These are phyloP conservation scores for Aspergillus luchuensis DNA, from an alignment of 2,329 filamentous ascomycete genomes.

Conservation along the genomic window DNA sequence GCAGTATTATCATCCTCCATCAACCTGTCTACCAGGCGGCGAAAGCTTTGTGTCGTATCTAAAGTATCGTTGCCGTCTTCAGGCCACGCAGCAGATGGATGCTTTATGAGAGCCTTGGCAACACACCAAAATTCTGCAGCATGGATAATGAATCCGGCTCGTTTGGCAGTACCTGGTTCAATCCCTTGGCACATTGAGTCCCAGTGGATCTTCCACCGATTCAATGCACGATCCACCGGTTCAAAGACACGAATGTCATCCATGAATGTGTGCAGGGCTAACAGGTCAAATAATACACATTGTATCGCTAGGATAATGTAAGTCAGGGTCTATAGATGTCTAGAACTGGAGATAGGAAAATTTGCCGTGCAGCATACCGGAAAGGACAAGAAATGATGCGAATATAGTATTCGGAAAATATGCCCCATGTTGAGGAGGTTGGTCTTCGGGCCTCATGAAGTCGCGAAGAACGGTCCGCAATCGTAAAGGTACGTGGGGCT, in stretches of 20 bases:
- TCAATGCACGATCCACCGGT: background rate
- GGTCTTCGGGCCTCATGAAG: background rate
- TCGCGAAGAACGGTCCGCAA: background rate
- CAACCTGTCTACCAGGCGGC: background rate
- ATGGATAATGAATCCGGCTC: conserved; percentile 3
- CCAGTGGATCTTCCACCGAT: conserved; percentile 1
- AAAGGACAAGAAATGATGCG: background rate
- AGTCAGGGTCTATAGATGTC: no score
- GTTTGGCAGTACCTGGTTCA: background rate
- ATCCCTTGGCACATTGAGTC: background rate
- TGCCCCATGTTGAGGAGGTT: background rate
- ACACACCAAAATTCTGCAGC: conserved; percentile 1
- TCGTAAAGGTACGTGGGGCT: background rate
- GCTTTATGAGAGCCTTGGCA: background rate
- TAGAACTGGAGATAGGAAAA: no score
- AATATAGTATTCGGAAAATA: background rate
- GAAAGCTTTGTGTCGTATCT: background rate
- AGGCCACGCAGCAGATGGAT: background rate
- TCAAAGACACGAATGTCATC: background rate
- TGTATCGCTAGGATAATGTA: background rate
- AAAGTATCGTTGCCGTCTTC: background rate
- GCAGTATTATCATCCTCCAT: background rate
- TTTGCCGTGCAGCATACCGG: background rate
- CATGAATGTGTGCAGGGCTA: background rate
- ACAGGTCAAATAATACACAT: background rate